Conservation (phyloP, 164 flowering plant species). For the Sedum album region DNA sequence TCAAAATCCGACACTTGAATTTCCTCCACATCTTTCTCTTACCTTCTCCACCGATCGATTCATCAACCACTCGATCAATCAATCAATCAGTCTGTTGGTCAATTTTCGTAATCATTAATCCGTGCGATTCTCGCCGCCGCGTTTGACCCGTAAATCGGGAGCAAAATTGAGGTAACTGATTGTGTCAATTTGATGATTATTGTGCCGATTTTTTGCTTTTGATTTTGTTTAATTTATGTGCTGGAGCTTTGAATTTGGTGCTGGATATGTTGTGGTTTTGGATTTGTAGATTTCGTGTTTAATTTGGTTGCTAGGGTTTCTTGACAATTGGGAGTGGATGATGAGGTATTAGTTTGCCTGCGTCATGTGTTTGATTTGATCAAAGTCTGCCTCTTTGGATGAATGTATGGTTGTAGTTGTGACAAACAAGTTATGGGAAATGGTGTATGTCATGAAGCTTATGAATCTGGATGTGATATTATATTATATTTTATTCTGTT, state of each 20-base stretch:
- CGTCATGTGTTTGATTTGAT: background rate
- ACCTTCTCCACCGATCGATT: background rate
- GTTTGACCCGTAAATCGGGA: background rate
- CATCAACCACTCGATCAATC: background rate
- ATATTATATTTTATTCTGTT: background rate
- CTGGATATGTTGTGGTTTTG: background rate
- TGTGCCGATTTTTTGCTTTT: background rate
- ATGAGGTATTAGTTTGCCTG: background rate
- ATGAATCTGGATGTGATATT: background rate
- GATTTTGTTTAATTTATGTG: background rate
- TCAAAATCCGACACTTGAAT: constrained; percentile 1
- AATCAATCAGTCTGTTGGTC: background rate
- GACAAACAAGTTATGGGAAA: background rate
- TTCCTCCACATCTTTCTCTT: constrained; percentile 1
- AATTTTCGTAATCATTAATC: no score
- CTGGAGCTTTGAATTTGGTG: background rate
- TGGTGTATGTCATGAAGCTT: background rate
- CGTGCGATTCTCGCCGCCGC: background rate
- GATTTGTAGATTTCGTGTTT: background rate
- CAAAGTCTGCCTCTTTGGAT: background rate
- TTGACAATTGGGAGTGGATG: background rate
- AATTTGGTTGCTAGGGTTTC: no score
- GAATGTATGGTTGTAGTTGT: background rate
- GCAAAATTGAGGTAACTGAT: background rate
- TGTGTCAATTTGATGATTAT: background rate